Evolutionary conservation across 2,329 filamentous ascomycete species (phyloP), one percentile per base, ranked within the genome.

Genomic region (Sclerotinia borealis): DNA sequence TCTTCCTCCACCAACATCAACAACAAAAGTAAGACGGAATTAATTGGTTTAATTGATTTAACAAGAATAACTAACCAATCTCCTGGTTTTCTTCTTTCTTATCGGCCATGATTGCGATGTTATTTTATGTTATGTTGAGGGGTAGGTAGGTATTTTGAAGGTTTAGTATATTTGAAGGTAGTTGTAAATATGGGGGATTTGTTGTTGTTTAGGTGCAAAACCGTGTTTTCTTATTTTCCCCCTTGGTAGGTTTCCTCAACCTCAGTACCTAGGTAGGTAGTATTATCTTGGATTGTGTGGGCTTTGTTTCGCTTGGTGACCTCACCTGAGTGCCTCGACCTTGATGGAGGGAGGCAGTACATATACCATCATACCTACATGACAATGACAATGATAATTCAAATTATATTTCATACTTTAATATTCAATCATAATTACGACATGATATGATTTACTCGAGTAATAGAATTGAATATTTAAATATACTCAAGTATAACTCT

Each of bases 81-180:
- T 75, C 74, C 73, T 76, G 68, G 15, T 13, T 17, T 72, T 71
- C 72, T 71, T 77, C 74, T 69, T 78, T 77, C 69, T 77, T 76
- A 67, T 77, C 75, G 63, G 76, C 74, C 77, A 78, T 78, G 52
- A 56, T 75, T 68, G 62, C 56, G 66, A 62, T 64, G 47, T 37
- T 65, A 39, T 39, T 6, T 50, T 27, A 27, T 37, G 41, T n/a
- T 31, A 45, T 45, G 31, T 10, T 47, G 22, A 45, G 54, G 27
- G 58, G 61, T 25, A 39, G 6, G 45, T 34, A 29, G 7, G 13
- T 54, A 25, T n/a, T n/a, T n/a, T n/a, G n/a, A n/a, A n/a, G n/a
- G n/a, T n/a, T n/a, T n/a, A n/a, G n/a, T n/a, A n/a, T n/a, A n/a
- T n/a, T n/a, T n/a, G n/a, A n/a, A n/a, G n/a, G n/a, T n/a, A n/a